A percentile compares a stretch with the other conserved stretches of the same genome.
Conservation (phyloP, 768 basidiomycete genomes). For the Mycena capillaripes region DNA sequence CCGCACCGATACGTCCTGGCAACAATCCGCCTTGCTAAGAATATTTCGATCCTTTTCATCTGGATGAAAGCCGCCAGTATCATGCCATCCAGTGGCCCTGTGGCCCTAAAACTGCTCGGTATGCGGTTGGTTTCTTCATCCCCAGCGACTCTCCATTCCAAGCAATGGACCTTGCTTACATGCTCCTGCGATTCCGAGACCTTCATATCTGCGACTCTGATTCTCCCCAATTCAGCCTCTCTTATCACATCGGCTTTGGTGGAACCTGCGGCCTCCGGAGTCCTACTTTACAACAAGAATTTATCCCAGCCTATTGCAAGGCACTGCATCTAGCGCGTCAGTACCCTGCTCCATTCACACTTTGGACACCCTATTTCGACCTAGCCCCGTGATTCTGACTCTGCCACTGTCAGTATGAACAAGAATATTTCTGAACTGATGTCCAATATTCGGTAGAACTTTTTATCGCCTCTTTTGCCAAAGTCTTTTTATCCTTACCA, state of each 20-base stretch:
- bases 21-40: constrained; percentile 3
- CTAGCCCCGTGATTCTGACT: background rate
- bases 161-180: background rate
- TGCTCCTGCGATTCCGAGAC: constrained; percentile 6
- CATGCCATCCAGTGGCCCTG: background rate
- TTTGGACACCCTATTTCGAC: constrained; percentile 1
- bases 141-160: background rate
- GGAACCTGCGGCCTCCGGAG: too few species aligned
- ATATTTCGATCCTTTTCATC: background rate
- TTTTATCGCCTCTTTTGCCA: background rate
- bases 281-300: too few species aligned
- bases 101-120: background rate
- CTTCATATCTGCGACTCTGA: too few species aligned
- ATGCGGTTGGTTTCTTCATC: constrained; percentile 13
- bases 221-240: too few species aligned
- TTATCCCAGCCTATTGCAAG: too few species aligned
- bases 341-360: background rate
- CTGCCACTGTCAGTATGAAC: background rate
- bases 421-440: background rate
- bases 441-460: background rate
- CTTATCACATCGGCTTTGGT: too few species aligned
- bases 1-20: background rate
- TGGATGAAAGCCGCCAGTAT: background rate
- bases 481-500: background rate
- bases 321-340: too few species aligned